These are phyloP conservation scores for Hypoxylon sp. DNA, from an alignment of 2,329 filamentous ascomycete species.

Conservation along the genomic window DNA sequence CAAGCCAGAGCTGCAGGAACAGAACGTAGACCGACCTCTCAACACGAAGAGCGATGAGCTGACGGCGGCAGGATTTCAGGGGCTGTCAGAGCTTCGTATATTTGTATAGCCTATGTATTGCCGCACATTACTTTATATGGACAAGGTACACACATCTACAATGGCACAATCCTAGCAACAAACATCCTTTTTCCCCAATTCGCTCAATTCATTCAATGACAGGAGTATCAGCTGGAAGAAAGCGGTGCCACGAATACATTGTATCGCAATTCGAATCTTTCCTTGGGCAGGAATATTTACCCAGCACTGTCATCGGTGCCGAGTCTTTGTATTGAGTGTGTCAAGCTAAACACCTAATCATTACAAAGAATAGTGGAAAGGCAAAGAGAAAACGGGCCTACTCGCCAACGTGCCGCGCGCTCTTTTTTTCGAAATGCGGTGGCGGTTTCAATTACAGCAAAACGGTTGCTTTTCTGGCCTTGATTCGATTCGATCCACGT, in stretches of 20 bases:
- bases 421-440: constrained; percentile 29
- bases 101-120: constrained; percentile 28
- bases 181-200: constrained; percentile 21
- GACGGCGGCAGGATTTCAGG: constrained; percentile 35
- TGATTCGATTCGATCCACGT: constrained; percentile 41
- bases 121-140: not conserved
- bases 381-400: constrained; percentile 15
- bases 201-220: constrained; percentile 19
- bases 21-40: constrained; percentile 26
- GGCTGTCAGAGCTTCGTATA: constrained; percentile 31
- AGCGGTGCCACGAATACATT: constrained; percentile 18
- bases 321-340: constrained; percentile 12
- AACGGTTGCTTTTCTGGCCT: constrained; percentile 8
- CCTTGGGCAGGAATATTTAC: constrained; percentile 8
- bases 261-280: constrained; percentile 3
- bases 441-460: constrained; percentile 37
- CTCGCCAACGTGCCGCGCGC: constrained; percentile 33
- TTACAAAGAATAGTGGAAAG: constrained; percentile 22
- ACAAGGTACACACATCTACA: constrained; percentile 19
- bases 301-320: constrained; percentile 6
- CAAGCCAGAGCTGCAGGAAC: constrained; percentile 40
- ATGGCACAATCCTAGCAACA: constrained; percentile 5
- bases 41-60: constrained; percentile 33
- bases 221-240: constrained; percentile 4
- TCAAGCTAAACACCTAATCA: not conserved